phyloP scores from a whole-genome alignment of 768 basidiomycete genomes.

The Krasilnikovozyma curviuscula region DNA sequence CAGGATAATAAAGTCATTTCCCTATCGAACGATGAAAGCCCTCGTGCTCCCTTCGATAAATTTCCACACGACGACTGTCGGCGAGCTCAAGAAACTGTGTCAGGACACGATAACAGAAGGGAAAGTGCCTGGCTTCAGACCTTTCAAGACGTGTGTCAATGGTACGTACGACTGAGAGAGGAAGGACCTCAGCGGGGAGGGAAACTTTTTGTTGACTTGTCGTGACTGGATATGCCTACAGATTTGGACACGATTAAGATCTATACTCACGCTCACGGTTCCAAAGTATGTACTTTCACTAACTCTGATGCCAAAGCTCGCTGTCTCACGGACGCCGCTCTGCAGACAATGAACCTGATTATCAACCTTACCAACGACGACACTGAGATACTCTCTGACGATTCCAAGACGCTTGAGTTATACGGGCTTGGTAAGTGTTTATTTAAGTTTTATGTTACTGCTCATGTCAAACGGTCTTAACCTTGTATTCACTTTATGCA shows the following conservation, averaged over 20 bases:
- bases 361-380: slow-evolving; percentile 87
- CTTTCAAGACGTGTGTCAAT: slow-evolving; percentile 45
- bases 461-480: neutral
- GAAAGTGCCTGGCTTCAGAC: too few relatives aligned
- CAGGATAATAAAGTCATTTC: slow-evolving; percentile 82
- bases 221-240: neutral
- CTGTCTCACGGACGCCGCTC: too few relatives aligned
- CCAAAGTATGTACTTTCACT: slow-evolving; percentile 42
- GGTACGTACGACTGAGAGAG: too few relatives aligned
- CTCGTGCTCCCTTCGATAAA: slow-evolving; percentile 68
- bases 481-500: neutral
- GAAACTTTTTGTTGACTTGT: too few relatives aligned
- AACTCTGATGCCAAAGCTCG: neutral
- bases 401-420: slow-evolving; percentile 39
- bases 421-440: slow-evolving; percentile 52
- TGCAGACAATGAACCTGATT: slow-evolving; percentile 88
- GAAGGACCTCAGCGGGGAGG: neutral
- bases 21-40: slow-evolving; percentile 70
- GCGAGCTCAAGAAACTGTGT: slow-evolving; percentile 51
- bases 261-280: slow-evolving; percentile 83
- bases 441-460: neutral
- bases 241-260: slow-evolving; percentile 58
- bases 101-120: slow-evolving; percentile 45
- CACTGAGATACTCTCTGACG: slow-evolving; percentile 69
- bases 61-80: slow-evolving; percentile 49